A percentile compares a stretch with the other conserved stretches of the same genome.
These are phyloP conservation scores for Climacium dendroides DNA, from an alignment of 225 moss, liverwort and hornwort species.

Conservation along the genomic window DNA sequence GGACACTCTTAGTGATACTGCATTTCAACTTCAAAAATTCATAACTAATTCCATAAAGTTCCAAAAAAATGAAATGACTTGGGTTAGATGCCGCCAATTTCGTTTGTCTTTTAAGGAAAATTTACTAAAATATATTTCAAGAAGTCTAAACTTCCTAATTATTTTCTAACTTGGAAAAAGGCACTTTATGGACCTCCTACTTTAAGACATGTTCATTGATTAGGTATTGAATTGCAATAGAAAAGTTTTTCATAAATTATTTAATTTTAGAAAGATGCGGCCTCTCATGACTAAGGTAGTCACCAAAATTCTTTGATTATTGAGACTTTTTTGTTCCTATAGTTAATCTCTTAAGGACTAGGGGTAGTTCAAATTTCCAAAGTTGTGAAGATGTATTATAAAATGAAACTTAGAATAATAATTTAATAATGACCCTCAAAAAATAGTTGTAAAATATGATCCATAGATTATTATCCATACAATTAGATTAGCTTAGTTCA, in stretches of 20 bases:
- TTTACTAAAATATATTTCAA: not conserved
- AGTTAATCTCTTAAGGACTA: not conserved
- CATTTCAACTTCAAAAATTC: not conserved
- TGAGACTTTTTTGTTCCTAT: not conserved
- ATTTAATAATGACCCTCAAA: not conserved
- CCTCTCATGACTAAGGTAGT: fast-evolving
- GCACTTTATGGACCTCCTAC: not conserved
- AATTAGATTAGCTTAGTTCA: not conserved
- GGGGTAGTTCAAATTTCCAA: not conserved
- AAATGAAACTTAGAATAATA: not conserved
- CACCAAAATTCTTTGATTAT: not conserved
- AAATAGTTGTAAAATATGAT: not conserved
- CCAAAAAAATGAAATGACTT: not conserved
- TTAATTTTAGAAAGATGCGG: fast-evolving
- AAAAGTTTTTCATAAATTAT: not conserved
- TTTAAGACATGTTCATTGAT: not conserved
- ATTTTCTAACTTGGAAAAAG: fast-evolving
- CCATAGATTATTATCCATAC: fast-evolving
- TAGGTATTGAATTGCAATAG: fast-evolving
- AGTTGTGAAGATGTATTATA: too few relatives aligned
- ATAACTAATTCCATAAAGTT: not conserved
- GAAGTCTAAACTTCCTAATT: not conserved
- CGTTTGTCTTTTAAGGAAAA: not conserved
- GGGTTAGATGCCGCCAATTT: not conserved
- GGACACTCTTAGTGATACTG: fast-evolving